A percentile compares a stretch with the other conserved stretches of the same genome.
These are phyloP conservation scores for Solanum bulbocastanum DNA, from an alignment of 257 asterid genomes.

Conservation along the genomic window DNA sequence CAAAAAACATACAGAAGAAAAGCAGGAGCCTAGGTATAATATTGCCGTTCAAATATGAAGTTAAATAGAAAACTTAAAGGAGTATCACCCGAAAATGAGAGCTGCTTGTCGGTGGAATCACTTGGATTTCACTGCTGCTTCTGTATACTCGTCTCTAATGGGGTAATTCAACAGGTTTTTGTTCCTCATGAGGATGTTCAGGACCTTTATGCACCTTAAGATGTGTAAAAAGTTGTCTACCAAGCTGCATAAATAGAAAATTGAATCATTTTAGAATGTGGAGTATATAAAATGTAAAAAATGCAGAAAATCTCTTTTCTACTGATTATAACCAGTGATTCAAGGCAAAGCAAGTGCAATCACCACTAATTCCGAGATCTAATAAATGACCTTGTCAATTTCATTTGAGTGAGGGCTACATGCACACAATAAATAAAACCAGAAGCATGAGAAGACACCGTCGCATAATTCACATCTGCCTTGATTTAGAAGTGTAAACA, in stretches of 20 bases:
- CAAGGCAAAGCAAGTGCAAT: neutral
- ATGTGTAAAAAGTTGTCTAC: conserved; percentile 71
- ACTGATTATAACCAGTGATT: neutral
- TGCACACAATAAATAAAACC: neutral
- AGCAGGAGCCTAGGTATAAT: neutral
- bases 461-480: neutral
- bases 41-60: neutral
- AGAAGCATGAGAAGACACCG: neutral
- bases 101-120: neutral
- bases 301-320: no score
- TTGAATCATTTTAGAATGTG: neutral
- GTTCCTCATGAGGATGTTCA: conserved; percentile 91
- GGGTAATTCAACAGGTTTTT: conserved; percentile 57
- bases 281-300: neutral
- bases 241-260: conserved; percentile 52
- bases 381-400: neutral
- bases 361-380: neutral
- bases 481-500: neutral
- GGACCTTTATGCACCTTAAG: conserved; percentile 82
- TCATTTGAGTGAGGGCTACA: no score
- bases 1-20: neutral
- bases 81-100: neutral
- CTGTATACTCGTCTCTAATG: conserved; percentile 73
- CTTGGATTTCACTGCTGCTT: neutral
- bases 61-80: neutral